phyloP scores from a whole-genome alignment of 2,329 filamentous ascomycete genomes.

The Botryotinia globosa region DNA sequence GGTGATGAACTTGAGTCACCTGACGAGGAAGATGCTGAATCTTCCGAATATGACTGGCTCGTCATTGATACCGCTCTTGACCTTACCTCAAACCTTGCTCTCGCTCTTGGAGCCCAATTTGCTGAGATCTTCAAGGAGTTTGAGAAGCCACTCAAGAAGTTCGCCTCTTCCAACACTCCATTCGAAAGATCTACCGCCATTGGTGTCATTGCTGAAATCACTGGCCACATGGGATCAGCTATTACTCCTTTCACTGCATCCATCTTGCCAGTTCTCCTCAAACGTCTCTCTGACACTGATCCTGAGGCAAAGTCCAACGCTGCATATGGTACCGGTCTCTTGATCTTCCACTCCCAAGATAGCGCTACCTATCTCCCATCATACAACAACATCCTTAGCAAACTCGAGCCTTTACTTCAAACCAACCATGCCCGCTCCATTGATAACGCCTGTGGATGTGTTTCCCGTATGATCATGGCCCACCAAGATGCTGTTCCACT shows the following conservation, averaged over 20 bases:
- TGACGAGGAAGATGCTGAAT: constrained; percentile 64
- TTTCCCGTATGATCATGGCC: constrained; percentile 87
- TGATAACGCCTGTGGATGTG: constrained; percentile 90
- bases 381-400: constrained; percentile 74
- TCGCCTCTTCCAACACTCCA: constrained; percentile 78
- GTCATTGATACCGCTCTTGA: constrained; percentile 93
- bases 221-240: constrained; percentile 76
- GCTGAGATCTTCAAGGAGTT: constrained; percentile 93
- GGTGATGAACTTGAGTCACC: constrained; percentile 77
- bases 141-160: constrained; percentile 86
- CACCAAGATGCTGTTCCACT: constrained; percentile 82
- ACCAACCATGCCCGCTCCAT: constrained; percentile 76
- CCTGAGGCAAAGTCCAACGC: constrained; percentile 92
- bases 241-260: constrained; percentile 76
- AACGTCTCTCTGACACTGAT: constrained; percentile 86
- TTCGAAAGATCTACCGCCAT: constrained; percentile 88
- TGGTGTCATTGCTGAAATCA: constrained; percentile 87
- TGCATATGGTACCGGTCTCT: constrained; percentile 82
- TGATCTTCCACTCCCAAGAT: constrained; percentile 78
- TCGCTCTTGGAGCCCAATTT: constrained; percentile 77
- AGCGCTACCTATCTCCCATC: constrained; percentile 66
- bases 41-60: constrained; percentile 96
- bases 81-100: constrained; percentile 79
- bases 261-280: constrained; percentile 77
- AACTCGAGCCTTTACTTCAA: constrained; percentile 81